Percentiles rank a stretch among this genome's conserved stretches.
Evolutionary conservation across 768 basidiomycete genomes (phyloP).

Genomic region (Imleria badia): DNA sequence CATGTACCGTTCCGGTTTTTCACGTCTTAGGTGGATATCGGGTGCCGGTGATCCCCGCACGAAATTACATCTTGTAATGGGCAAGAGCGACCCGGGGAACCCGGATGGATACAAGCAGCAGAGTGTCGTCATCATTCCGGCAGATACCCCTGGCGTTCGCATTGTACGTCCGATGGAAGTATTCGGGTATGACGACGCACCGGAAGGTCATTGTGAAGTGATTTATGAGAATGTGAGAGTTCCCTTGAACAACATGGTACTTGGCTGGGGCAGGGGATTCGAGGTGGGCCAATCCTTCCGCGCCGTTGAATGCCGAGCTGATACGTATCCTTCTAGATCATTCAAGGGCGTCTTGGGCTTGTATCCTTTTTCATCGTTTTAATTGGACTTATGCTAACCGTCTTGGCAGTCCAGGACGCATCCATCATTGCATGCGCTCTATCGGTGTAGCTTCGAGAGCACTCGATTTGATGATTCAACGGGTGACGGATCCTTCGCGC

Average conservation of each 20-base stretch:
- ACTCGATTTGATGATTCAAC: constrained; percentile 82
- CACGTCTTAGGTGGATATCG: constrained; percentile 81
- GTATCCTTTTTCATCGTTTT: constrained; percentile 15
- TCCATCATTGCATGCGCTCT: constrained; percentile 97
- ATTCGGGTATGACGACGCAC: constrained; percentile 93
- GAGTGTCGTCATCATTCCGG: constrained; percentile 93
- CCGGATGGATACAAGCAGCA: constrained; percentile 78
- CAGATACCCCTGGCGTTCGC: constrained; percentile 82
- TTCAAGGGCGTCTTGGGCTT: constrained; percentile 93
- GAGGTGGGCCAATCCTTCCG: constrained; percentile 51
- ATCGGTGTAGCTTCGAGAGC: constrained; percentile 87
- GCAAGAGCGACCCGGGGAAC: constrained; percentile 88
- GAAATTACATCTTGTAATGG: constrained; percentile 89
- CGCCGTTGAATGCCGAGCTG: neutral
- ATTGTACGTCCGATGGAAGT: constrained; percentile 92
- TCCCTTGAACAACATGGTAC: constrained; percentile 75
- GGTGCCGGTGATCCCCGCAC: constrained; percentile 94
- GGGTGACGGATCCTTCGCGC: constrained; percentile 88
- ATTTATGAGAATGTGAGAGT: constrained; percentile 94
- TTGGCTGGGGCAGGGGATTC: constrained; percentile 95
- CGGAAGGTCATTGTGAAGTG: constrained; percentile 96
- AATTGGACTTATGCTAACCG: neutral
- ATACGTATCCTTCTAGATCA: constrained; percentile 51
- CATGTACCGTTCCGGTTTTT: constrained; percentile 12
- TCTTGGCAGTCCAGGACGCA: constrained; percentile 76